Evolutionary conservation across 192 early-diverging fungal genomes (phyloP), one percentile per base, ranked within the genome.

Genomic region (Pilobolus umbonatus): DNA sequence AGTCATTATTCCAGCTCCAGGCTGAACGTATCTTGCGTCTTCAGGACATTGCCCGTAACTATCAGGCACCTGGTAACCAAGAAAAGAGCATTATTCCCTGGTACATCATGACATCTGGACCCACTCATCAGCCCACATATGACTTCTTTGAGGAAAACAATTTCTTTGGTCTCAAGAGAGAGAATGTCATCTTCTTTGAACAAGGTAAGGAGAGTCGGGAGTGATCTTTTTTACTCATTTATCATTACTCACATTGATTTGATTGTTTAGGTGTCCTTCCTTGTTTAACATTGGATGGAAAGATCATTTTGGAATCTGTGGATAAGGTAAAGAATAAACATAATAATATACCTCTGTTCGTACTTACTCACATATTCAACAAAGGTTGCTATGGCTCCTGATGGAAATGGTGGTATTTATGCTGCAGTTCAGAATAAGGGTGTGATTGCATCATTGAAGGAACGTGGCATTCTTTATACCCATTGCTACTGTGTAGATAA

Each of bases 401-500:
- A 93, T 68, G 91, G 91, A 61, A 93, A 93, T 75, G 91, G 91
- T 66, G 96, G 96, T 45, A 93, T 99, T 64, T 99, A 99, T 75
- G 87, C 91, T 40, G 95, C 94, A 25, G 77, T 99, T 26, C 83
- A 86, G 45, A 73, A 77, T 28, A 90, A 89, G 65, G 91, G 91
- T 32, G 85, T 93, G 1, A 75, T 98, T 35, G 79, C 71, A 39
- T 87, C 90, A 64, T 79, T 99, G 60, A 85, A 83, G 30, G 67
- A 75, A 44, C 88, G 93, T 64, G 87, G 89, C 30, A 83, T 99
- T 55, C 79, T 87, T 62, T 95, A 89, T 71, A 74, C 93, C 24
- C 96, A 99, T 72, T 86, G 86, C 30, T 98, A 97, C 82, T 92
- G 95, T 67, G 95, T 99, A 25, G 96, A 99, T 73, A 99, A 99